Conservation (phyloP, 331 rosid species). For the Spiraea crenata region DNA sequence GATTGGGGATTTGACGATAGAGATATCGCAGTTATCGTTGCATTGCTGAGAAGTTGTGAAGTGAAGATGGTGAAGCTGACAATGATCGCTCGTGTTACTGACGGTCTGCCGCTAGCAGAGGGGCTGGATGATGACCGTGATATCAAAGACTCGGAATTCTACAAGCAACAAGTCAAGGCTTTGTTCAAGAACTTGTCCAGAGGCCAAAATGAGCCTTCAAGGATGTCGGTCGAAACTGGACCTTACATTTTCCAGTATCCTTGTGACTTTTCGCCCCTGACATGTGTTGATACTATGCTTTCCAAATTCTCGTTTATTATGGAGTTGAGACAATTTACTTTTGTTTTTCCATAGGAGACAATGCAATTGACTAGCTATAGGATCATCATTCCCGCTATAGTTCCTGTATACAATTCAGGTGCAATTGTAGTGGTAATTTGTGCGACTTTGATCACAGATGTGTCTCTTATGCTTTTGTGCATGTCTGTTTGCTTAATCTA, state of each 20-base stretch:
- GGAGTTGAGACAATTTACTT: not conserved
- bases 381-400: slow-evolving; percentile 2
- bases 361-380: not conserved
- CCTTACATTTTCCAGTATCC: slow-evolving; percentile 97
- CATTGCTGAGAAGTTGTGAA: slow-evolving; percentile 30
- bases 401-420: not conserved
- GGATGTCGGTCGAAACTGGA: slow-evolving; percentile 96
- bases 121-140: slow-evolving; percentile 95
- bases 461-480: not conserved
- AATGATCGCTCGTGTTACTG: slow-evolving; percentile 96
- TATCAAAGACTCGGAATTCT: slow-evolving; percentile 68
- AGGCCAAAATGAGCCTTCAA: slow-evolving; percentile 91
- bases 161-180: slow-evolving; percentile 94
- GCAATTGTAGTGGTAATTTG: not conserved
- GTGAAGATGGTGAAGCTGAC: slow-evolving; percentile 95
- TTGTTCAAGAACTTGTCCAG: slow-evolving; percentile 89
- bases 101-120: slow-evolving; percentile 93
- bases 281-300: not conserved
- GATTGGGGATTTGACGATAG: not conserved
- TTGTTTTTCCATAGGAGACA: not conserved
- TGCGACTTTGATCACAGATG: not conserved
- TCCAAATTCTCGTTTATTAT: not conserved
- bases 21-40: not conserved
- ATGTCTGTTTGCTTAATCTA: not conserved
- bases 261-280: slow-evolving; percentile 18